Conservation (phyloP, 2,329 filamentous ascomycete species). For the Phoma herbarum region DNA sequence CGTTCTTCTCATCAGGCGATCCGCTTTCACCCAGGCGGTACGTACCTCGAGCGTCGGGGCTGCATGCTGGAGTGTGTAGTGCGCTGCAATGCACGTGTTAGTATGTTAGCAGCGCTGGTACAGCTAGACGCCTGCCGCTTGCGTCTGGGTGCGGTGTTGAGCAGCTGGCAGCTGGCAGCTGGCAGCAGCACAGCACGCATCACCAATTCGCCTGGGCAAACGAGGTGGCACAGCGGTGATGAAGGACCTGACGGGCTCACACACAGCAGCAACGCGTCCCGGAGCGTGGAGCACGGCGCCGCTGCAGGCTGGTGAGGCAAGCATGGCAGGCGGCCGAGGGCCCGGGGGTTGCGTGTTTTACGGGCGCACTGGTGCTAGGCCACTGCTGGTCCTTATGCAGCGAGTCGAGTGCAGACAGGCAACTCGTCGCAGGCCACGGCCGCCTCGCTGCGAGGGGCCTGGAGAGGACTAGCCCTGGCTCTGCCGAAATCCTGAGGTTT, state of each 20-base stretch:
- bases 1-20: background rate
- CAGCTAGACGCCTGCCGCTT: slow-evolving; percentile 19
- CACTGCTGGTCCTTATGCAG: slow-evolving; percentile 1
- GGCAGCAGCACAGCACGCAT: slow-evolving; percentile 2
- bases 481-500: slow-evolving; percentile 25
- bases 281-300: slow-evolving; percentile 24
- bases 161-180: background rate
- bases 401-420: slow-evolving; percentile 10
- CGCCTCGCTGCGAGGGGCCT: slow-evolving; percentile 22
- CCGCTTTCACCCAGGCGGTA: slow-evolving; percentile 1
- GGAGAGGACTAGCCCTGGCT: slow-evolving; percentile 27
- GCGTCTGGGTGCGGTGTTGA: slow-evolving; percentile 10
- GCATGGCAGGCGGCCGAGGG: slow-evolving; percentile 21
- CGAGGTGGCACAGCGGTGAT: slow-evolving; percentile 12
- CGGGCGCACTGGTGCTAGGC: background rate
- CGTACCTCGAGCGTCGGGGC: slow-evolving; percentile 12
- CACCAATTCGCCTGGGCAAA: background rate
- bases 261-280: slow-evolving; percentile 18
- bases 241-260: slow-evolving; percentile 4
- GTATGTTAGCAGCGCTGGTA: slow-evolving; percentile 4
- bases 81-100: slow-evolving; percentile 16
- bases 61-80: slow-evolving; percentile 9
- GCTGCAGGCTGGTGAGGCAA: slow-evolving; percentile 10
- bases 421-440: slow-evolving; percentile 1
- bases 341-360: slow-evolving; percentile 4